These are phyloP conservation scores for Hypoxylon sp. DNA, from an alignment of 2,329 filamentous ascomycete species.

Conservation along the genomic window DNA sequence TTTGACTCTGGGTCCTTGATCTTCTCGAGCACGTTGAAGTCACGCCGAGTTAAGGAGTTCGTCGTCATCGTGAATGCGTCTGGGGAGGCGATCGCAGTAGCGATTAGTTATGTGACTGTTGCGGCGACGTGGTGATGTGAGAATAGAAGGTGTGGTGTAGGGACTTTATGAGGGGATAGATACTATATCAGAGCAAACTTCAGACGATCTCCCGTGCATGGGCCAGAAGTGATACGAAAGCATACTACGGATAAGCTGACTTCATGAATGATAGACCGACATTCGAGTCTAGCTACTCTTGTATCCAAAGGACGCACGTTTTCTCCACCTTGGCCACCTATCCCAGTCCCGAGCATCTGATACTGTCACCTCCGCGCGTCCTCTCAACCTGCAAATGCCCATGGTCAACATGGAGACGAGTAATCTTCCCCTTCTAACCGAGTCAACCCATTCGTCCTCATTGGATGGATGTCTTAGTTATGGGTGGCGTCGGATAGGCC, in stretches of 20 bases:
- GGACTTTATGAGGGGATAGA: not conserved
- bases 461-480: conserved; percentile 32
- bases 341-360: conserved; percentile 25
- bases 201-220: conserved; percentile 8
- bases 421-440: conserved; percentile 39
- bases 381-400: conserved; percentile 24
- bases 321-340: conserved; percentile 33
- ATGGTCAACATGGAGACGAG: conserved; percentile 25
- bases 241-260: not conserved
- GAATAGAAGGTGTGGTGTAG: not conserved
- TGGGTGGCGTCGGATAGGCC: conserved; percentile 47
- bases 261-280: conserved; percentile 17
- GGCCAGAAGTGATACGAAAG: conserved; percentile 1
- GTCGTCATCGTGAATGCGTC: conserved; percentile 58
- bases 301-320: conserved; percentile 2
- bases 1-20: conserved; percentile 76
- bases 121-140: not conserved
- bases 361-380: conserved; percentile 18
- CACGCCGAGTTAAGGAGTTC: conserved; percentile 66
- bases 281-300: conserved; percentile 6
- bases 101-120: not conserved
- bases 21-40: conserved; percentile 73
- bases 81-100: not conserved
- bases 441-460: conserved; percentile 26
- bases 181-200: conserved; percentile 13